A percentile compares a stretch with the other conserved stretches of the same genome.
phyloP scores from a whole-genome alignment of 169 alveolate species.

The Eimeria tenella region DNA sequence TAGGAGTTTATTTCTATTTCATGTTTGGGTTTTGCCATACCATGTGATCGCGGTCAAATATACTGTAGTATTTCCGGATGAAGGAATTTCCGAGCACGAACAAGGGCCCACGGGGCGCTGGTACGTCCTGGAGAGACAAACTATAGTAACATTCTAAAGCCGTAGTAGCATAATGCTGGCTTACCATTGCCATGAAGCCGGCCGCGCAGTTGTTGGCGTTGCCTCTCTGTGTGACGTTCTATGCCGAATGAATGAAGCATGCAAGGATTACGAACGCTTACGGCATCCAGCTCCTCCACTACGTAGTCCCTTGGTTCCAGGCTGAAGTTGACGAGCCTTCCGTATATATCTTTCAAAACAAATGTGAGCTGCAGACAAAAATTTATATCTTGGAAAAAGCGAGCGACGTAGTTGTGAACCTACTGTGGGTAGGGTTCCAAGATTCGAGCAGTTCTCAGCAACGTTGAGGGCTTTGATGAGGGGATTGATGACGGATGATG shows the following conservation, averaged over 20 bases:
- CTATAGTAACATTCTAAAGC: background rate
- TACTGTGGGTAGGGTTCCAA: slow-evolving; percentile 84
- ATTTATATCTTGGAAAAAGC: background rate
- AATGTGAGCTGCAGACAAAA: slow-evolving; percentile 79
- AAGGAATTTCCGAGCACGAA: slow-evolving; percentile 90
- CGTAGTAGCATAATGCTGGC: background rate
- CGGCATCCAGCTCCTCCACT: slow-evolving; percentile 83
- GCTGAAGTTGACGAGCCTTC: slow-evolving; percentile 82
- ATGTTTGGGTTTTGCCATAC: background rate
- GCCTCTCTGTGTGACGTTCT: slow-evolving; percentile 59
- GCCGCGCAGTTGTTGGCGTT: slow-evolving; percentile 78
- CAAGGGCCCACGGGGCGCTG: slow-evolving; percentile 90
- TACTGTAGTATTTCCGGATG: slow-evolving; percentile 86
- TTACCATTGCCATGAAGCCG: slow-evolving; percentile 84
- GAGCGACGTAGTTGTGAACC: background rate
- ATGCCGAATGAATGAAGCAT: background rate
- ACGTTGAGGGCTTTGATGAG: slow-evolving; percentile 85
- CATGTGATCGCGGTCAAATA: slow-evolving; percentile 86
- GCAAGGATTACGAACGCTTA: slow-evolving; percentile 24
- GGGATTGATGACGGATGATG: slow-evolving; percentile 87
- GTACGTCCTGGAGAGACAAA: slow-evolving; percentile 84
- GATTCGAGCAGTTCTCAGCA: slow-evolving; percentile 88
- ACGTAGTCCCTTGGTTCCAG: slow-evolving; percentile 86
- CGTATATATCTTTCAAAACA: slow-evolving; percentile 83
- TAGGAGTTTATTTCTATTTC: too few species aligned